These are phyloP conservation scores for Xylaria flabelliformis DNA, from an alignment of 495 filamentous ascomycete species.

Conservation along the genomic window DNA sequence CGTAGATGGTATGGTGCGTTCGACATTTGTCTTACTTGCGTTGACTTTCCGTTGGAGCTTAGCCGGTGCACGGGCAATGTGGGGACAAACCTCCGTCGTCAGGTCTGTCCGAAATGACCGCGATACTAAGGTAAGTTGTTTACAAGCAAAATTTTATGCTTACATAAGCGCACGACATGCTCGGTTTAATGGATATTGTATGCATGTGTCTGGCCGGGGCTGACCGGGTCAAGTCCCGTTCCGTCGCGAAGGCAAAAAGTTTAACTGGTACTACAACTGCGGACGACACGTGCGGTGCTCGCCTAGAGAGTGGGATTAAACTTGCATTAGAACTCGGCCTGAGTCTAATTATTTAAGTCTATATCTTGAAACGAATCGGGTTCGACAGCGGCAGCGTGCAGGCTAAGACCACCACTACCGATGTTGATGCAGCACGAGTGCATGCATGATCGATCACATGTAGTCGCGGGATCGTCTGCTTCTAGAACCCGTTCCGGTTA, in stretches of 20 bases:
- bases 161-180: too few relatives aligned
- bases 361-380: conserved; percentile 2
- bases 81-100: not conserved
- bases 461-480: conserved; percentile 7
- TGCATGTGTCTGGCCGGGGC: not conserved
- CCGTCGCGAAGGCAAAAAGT: not conserved
- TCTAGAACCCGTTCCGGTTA: conserved; percentile 8
- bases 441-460: conserved; percentile 24
- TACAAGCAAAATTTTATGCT: not conserved
- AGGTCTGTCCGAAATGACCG: not conserved
- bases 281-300: not conserved
- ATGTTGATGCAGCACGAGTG: conserved; percentile 12
- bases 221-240: not conserved
- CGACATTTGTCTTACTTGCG: not conserved
- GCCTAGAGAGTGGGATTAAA: not conserved
- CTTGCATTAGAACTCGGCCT: not conserved
- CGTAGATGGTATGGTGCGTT: conserved; percentile 7
- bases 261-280: not conserved
- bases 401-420: conserved; percentile 6
- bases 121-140: not conserved
- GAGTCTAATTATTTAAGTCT: not conserved
- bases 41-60: not conserved
- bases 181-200: too few relatives aligned
- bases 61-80: not conserved
- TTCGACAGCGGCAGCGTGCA: conserved; percentile 11